These are phyloP conservation scores for Echium plantagineum DNA, from an alignment of 257 asterid species.

Conservation along the genomic window DNA sequence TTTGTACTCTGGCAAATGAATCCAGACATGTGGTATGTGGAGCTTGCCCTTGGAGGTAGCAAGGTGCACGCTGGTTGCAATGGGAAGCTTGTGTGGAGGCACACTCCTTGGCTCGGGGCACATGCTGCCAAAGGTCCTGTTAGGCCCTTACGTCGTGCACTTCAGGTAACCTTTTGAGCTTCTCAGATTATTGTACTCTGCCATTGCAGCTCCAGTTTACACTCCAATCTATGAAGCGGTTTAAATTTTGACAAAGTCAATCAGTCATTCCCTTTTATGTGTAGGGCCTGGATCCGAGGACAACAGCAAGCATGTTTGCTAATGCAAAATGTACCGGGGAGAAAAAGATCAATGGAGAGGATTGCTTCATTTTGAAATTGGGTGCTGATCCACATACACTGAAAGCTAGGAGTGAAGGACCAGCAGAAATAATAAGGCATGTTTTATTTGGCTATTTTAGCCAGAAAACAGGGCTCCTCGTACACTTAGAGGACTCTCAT, in stretches of 20 bases:
- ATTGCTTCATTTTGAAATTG: conserved; percentile 86
- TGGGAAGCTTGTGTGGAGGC: conserved; percentile 92
- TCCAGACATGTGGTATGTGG: conserved; percentile 82
- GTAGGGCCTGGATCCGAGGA: conserved; percentile 86
- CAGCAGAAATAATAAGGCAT: conserved; percentile 89
- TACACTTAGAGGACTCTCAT: conserved; percentile 93
- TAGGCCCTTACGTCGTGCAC: conserved; percentile 84
- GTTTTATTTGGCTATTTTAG: conserved; percentile 92
- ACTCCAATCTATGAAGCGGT: too few relatives aligned
- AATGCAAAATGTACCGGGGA: conserved; percentile 86
- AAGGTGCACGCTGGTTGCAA: conserved; percentile 92
- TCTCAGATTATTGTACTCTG: neutral
- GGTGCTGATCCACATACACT: conserved; percentile 75
- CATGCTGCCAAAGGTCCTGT: conserved; percentile 90
- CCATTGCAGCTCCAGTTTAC: neutral
- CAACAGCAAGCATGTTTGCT: conserved; percentile 77
- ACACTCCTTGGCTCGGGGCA: conserved; percentile 96
- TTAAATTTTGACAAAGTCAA: neutral
- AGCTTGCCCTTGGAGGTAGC: conserved; percentile 68
- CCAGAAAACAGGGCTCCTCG: conserved; percentile 83
- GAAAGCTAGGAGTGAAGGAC: conserved; percentile 89
- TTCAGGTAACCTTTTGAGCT: conserved; percentile 44
- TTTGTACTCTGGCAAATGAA: conserved; percentile 86
- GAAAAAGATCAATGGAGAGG: conserved; percentile 79
- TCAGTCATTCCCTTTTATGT: neutral